phyloP scores from a whole-genome alignment of 208 protist species.

The Tetramitus jugosus region DNA sequence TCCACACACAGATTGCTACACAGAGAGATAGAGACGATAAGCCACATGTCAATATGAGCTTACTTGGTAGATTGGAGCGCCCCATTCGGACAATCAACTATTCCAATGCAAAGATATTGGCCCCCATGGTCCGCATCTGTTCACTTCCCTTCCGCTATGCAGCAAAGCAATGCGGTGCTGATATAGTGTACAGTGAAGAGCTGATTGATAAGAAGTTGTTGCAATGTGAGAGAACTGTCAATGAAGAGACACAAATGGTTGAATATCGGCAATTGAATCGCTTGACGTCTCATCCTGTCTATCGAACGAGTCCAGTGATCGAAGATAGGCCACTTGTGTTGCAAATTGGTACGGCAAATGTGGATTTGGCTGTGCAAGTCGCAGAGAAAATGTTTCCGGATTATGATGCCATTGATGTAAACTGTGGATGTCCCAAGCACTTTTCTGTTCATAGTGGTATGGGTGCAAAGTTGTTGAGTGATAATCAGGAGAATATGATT shows the following conservation, averaged over 20 bases:
- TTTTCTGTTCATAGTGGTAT: conserved; percentile 92
- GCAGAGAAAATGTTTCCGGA: conserved; percentile 70
- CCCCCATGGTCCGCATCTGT: conserved; percentile 88
- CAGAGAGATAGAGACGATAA: too few species aligned
- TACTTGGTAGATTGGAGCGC: too few species aligned
- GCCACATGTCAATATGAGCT: too few species aligned
- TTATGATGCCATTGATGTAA: conserved; percentile 91
- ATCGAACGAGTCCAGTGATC: not conserved
- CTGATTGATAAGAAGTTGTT: conserved; percentile 82
- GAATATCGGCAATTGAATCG: conserved; percentile 27
- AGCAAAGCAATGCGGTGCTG: conserved; percentile 56
- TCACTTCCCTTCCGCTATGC: conserved; percentile 70
- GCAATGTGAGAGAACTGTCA: conserved; percentile 52
- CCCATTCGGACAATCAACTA: too few species aligned
- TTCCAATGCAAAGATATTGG: too few species aligned
- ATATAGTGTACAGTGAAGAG: conserved; percentile 93
- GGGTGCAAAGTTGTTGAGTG: conserved; percentile 83
- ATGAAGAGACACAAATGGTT: conserved; percentile 25
- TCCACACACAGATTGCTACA: too few species aligned
- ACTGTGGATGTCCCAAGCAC: conserved; percentile 89
- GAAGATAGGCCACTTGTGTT: conserved; percentile 52
- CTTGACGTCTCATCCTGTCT: conserved; percentile 14
- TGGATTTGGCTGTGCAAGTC: conserved; percentile 59
- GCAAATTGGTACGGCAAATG: conserved; percentile 77
- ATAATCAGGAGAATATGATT: not conserved